These are phyloP conservation scores for Ceriops zippeliana DNA, from an alignment of 345 rosid species.

Conservation along the genomic window DNA sequence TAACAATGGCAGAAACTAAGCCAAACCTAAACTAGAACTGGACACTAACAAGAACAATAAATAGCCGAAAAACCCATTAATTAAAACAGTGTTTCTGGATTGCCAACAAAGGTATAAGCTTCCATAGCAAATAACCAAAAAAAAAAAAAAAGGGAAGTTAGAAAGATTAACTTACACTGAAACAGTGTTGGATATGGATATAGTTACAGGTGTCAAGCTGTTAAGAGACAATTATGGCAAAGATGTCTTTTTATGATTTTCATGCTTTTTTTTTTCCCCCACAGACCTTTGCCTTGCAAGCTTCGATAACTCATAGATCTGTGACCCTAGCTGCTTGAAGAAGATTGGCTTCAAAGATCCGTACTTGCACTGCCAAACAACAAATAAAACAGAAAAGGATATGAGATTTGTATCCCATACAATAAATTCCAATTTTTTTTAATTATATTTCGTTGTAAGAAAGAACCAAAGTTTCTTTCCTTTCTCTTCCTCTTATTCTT, in stretches of 20 bases:
- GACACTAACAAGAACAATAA: conserved; percentile 21
- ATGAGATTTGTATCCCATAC: neutral
- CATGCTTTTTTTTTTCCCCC: conserved; percentile 3
- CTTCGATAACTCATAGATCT: conserved; percentile 38
- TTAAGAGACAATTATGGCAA: conserved; percentile 18
- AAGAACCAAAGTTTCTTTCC: neutral
- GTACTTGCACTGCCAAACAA: conserved; percentile 21
- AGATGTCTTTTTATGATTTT: neutral
- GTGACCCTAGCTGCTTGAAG: conserved; percentile 13
- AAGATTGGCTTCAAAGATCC: conserved; percentile 23
- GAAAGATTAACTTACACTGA: conserved; percentile 29
- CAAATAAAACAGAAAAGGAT: conserved; percentile 12
- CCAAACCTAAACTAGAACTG: conserved; percentile 2
- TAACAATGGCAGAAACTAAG: conserved; percentile 37
- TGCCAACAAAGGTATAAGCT: conserved; percentile 27
- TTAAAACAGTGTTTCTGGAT: conserved; percentile 39
- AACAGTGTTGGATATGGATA: conserved; percentile 21
- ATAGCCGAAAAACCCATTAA: conserved; percentile 19
- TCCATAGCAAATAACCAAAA: conserved; percentile 1
- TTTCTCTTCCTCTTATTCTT: neutral
- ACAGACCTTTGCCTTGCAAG: conserved; percentile 26
- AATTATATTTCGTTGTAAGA: neutral
- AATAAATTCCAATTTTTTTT: neutral
- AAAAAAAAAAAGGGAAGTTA: conserved; percentile 8
- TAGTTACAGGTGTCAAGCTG: conserved; percentile 57